phyloP scores from a whole-genome alignment of 2,329 filamentous ascomycete genomes.

The Fragosphaeria purpurea region DNA sequence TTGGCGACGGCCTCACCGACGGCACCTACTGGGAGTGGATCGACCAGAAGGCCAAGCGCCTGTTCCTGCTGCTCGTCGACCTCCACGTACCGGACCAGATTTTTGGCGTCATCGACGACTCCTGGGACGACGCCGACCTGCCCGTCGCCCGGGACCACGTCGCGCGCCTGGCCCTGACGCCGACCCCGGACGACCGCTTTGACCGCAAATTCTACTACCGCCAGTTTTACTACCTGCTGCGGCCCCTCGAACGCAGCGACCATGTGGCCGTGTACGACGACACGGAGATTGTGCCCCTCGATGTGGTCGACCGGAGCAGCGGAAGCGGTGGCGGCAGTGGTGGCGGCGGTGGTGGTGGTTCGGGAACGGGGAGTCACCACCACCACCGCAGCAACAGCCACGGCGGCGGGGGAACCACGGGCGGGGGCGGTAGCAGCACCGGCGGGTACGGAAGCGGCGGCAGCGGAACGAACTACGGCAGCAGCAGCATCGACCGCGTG shows the following conservation, averaged over 20 bases:
- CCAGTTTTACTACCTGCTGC: constrained; percentile 62
- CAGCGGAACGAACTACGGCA: constrained; percentile 38
- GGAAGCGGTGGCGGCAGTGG: constrained; percentile 18
- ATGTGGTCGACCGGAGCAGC: constrained; percentile 52
- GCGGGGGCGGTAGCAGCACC: constrained; percentile 6
- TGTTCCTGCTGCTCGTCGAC: constrained; percentile 63
- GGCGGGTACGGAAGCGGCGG: constrained; percentile 21
- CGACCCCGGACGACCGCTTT: constrained; percentile 49
- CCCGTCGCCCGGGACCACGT: constrained; percentile 59
- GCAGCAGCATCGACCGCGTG: constrained; percentile 44
- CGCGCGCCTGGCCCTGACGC: constrained; percentile 50
- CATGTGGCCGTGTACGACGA: constrained; percentile 52
- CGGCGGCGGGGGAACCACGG: not conserved
- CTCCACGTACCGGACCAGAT: constrained; percentile 63
- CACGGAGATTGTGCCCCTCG: constrained; percentile 59
- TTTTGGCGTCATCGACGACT: constrained; percentile 64
- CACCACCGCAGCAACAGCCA: constrained; percentile 27
- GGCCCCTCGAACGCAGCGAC: constrained; percentile 48
- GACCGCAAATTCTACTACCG: constrained; percentile 59
- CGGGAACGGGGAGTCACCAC: constrained; percentile 49
- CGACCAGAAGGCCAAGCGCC: constrained; percentile 53
- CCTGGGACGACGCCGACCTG: constrained; percentile 67
- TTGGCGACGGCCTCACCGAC: constrained; percentile 59
- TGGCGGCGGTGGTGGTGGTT: not conserved
- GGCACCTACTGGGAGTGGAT: constrained; percentile 75